These are phyloP conservation scores for Monosporascus sp. DNA, from an alignment of 2,329 filamentous ascomycete species.

Conservation along the genomic window DNA sequence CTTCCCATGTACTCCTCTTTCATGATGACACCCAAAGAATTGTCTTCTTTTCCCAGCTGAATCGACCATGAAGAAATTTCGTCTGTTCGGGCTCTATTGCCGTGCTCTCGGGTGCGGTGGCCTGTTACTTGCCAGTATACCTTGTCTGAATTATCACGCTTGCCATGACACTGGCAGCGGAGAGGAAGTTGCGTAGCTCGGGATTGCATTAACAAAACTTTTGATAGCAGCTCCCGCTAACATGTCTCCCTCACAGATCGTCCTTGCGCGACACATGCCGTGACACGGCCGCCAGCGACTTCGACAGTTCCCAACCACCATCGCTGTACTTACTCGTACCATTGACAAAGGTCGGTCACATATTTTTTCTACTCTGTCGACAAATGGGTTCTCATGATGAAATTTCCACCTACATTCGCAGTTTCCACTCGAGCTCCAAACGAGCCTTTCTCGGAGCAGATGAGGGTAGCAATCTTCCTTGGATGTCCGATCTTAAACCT, in stretches of 20 bases:
- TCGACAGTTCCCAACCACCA: too few relatives aligned
- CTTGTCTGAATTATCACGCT: slow-evolving; percentile 58
- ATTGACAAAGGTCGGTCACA: slow-evolving; percentile 13
- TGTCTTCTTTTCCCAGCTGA: slow-evolving; percentile 86
- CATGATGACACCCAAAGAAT: slow-evolving; percentile 68
- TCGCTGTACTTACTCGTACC: too few relatives aligned
- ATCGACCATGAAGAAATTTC: slow-evolving; percentile 78
- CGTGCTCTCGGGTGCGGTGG: slow-evolving; percentile 36
- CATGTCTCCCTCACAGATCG: too few relatives aligned
- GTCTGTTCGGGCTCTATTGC: slow-evolving; percentile 59
- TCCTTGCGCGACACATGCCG: too few relatives aligned
- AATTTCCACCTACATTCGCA: slow-evolving; percentile 75
- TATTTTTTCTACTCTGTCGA: neutral
- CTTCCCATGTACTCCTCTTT: slow-evolving; percentile 3
- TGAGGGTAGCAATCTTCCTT: slow-evolving; percentile 68
- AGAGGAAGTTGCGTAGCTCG: too few relatives aligned
- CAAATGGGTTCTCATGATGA: slow-evolving; percentile 52
- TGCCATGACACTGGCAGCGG: neutral
- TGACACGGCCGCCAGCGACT: too few relatives aligned
- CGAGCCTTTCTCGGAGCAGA: slow-evolving; percentile 63
- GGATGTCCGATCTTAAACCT: slow-evolving; percentile 61
- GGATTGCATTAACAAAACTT: too few relatives aligned
- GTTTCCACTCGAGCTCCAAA: slow-evolving; percentile 74
- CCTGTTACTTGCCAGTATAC: slow-evolving; percentile 92
- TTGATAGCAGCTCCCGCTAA: too few relatives aligned